phyloP scores from a whole-genome alignment of 768 basidiomycete genomes.

The Dendrothele bispora region DNA sequence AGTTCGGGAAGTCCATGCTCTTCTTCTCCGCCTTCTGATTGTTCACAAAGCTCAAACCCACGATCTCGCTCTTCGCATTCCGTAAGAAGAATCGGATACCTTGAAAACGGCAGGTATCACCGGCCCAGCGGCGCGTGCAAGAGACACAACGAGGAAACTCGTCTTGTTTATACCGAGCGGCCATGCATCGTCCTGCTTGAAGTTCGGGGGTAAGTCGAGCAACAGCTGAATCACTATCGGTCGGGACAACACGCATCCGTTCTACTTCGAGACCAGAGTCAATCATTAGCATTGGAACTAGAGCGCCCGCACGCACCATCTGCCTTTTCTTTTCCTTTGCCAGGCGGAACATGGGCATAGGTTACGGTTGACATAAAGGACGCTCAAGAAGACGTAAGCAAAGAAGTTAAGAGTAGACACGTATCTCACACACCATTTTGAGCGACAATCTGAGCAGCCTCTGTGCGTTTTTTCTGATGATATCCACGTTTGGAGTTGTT shows the following conservation, averaged over 20 bases:
- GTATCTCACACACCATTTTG: constrained; percentile 51
- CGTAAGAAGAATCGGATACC: constrained; percentile 79
- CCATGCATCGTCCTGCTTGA: constrained; percentile 84
- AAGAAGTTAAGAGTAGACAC: constrained; percentile 6
- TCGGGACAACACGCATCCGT: constrained; percentile 28
- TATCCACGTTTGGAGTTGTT: constrained; percentile 61
- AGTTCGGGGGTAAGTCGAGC: constrained; percentile 57
- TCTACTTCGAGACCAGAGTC: constrained; percentile 8
- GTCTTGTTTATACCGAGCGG: constrained; percentile 70
- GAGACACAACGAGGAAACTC: constrained; percentile 80
- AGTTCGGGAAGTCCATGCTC: constrained; percentile 60
- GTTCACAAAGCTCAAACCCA: constrained; percentile 71
- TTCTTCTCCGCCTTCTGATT: constrained; percentile 57
- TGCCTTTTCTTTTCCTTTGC: constrained; percentile 48
- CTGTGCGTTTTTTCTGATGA: constrained; percentile 70
- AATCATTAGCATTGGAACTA: constrained; percentile 5
- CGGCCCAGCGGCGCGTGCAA: constrained; percentile 84
- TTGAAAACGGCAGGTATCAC: constrained; percentile 86
- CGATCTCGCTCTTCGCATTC: constrained; percentile 54
- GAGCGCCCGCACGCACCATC: constrained; percentile 30
- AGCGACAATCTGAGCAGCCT: constrained; percentile 63
- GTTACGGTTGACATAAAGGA: constrained; percentile 47
- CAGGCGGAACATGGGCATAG: constrained; percentile 41
- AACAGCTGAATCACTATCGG: constrained; percentile 18
- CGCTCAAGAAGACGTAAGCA: constrained; percentile 29